These are phyloP conservation scores for Ogataea paradorogensis DNA, from an alignment of 805 yeast genomes.

Conservation along the genomic window DNA sequence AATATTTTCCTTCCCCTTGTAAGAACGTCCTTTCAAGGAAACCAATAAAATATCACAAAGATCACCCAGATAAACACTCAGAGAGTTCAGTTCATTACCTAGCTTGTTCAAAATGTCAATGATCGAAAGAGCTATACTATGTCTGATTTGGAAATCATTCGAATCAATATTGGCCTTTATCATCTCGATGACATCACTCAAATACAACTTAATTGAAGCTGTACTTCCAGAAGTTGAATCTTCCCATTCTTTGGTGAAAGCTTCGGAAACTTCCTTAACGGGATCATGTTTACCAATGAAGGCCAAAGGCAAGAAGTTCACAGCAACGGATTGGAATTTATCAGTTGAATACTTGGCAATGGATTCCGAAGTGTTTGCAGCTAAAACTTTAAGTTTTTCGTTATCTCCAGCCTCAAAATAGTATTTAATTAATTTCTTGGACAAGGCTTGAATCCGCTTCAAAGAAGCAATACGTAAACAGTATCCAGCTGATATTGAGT, in stretches of 20 bases:
- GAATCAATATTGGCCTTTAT: conserved; percentile 51
- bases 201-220: conserved; percentile 65
- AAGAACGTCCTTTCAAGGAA: conserved; percentile 73
- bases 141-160: conserved; percentile 60
- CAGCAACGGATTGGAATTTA: conserved; percentile 56
- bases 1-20: conserved; percentile 83
- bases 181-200: conserved; percentile 61
- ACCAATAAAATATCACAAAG: conserved; percentile 54
- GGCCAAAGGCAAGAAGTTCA: conserved; percentile 71
- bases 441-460: conserved; percentile 51
- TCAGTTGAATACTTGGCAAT: conserved; percentile 69
- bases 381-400: conserved; percentile 41
- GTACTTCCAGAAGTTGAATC: conserved; percentile 74
- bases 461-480: conserved; percentile 60
- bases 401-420: conserved; percentile 57
- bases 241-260: conserved; percentile 68
- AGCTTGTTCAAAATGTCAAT: conserved; percentile 54
- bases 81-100: conserved; percentile 26
- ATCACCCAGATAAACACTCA: conserved; percentile 21
- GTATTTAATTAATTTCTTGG: conserved; percentile 44
- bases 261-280: conserved; percentile 40
- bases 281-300: conserved; percentile 75
- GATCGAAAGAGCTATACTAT: conserved; percentile 65
- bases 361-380: conserved; percentile 62
- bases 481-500: conserved; percentile 79